Conservation (phyloP, 345 rosid species). For the Euphorbia pulcherrima region DNA sequence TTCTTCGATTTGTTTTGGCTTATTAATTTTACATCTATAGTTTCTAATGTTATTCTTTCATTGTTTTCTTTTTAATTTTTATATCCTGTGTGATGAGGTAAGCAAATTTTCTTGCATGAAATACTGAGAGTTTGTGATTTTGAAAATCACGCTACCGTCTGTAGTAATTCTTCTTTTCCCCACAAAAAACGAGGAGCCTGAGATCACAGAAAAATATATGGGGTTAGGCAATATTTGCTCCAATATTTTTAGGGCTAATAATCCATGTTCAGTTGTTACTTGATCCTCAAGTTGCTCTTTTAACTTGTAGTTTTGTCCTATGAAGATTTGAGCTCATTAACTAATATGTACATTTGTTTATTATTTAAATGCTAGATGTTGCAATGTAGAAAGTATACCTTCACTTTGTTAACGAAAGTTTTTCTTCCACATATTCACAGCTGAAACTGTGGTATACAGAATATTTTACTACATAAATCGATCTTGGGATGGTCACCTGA, state of each 20-base stretch:
- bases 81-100: neutral
- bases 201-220: neutral
- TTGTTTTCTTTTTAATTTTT: too few relatives aligned
- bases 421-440: constrained; percentile 52
- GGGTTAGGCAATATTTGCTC: too few relatives aligned
- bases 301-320: neutral
- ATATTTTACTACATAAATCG: constrained; percentile 91
- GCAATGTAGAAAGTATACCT: neutral
- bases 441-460: constrained; percentile 98
- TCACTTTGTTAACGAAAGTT: constrained; percentile 12
- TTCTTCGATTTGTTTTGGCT: neutral
- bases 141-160: neutral
- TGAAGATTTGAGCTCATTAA: neutral
- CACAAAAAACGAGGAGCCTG: too few relatives aligned
- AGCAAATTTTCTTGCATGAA: neutral
- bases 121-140: neutral
- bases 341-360: neutral
- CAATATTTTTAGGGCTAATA: neutral
- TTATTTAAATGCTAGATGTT: neutral
- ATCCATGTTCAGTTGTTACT: neutral
- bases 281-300: neutral
- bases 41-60: neutral
- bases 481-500: constrained; percentile 77
- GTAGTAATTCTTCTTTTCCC: neutral
- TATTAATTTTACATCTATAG: too few relatives aligned